phyloP scores from a whole-genome alignment of 2,329 filamentous ascomycete species.

The Colletotrichum musae region DNA sequence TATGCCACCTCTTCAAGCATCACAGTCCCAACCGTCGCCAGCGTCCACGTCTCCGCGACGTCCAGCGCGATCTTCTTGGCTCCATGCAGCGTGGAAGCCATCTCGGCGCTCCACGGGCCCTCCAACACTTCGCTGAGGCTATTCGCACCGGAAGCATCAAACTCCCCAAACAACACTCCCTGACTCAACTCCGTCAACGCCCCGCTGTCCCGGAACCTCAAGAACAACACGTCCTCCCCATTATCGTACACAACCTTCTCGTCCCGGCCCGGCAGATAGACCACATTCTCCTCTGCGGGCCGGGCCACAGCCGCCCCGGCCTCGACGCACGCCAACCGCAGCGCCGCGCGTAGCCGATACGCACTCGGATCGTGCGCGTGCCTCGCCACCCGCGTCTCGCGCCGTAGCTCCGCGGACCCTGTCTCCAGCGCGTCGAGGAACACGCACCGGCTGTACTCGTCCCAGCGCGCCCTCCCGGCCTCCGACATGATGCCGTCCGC shows the following conservation, averaged over 20 bases:
- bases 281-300: constrained; percentile 38
- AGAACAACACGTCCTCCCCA: constrained; percentile 47
- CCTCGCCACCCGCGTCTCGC: constrained; percentile 21
- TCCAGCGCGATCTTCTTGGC: constrained; percentile 49
- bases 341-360: constrained; percentile 18
- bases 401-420: constrained; percentile 3
- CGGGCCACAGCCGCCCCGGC: constrained; percentile 8
- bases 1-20: constrained; percentile 48
- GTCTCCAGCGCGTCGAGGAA: constrained; percentile 35
- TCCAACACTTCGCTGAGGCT: constrained; percentile 44
- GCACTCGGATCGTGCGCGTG: constrained; percentile 29
- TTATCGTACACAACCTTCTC: constrained; percentile 45
- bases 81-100: constrained; percentile 45
- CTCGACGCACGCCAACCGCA: constrained; percentile 37
- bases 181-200: constrained; percentile 24
- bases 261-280: constrained; percentile 46
- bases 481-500: constrained; percentile 2
- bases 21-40: constrained; percentile 35
- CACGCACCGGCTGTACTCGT: constrained; percentile 31
- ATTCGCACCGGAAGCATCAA: constrained; percentile 24
- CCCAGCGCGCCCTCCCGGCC: constrained; percentile 1
- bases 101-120: constrained; percentile 49
- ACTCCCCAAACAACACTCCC: constrained; percentile 32
- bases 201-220: constrained; percentile 45
- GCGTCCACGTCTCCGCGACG: constrained; percentile 46